These are phyloP conservation scores for Annulohypoxylon nitens DNA, from an alignment of 495 filamentous ascomycete genomes.

Conservation along the genomic window DNA sequence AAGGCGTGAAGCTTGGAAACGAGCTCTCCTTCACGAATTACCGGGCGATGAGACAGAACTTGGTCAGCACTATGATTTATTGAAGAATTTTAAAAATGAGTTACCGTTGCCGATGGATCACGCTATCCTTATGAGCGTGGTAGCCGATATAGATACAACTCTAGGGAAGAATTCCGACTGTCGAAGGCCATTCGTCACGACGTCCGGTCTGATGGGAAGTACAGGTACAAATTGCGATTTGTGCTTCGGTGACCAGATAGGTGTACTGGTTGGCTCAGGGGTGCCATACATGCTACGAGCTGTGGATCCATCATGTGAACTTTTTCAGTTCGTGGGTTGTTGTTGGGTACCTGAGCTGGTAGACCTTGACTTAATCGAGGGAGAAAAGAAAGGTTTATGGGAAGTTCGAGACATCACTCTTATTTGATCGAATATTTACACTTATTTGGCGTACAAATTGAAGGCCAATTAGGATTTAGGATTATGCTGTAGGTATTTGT, in stretches of 20 bases:
- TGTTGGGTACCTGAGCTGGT: conserved; percentile 29
- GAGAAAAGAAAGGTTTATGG: conserved; percentile 17
- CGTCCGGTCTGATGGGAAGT: conserved; percentile 26
- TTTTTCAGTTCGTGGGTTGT: conserved; percentile 20
- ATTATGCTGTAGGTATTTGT: not conserved
- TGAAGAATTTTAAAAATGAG: conserved; percentile 12
- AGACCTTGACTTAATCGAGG: conserved; percentile 14
- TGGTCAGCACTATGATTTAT: conserved; percentile 19
- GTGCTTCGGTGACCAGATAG: conserved; percentile 10
- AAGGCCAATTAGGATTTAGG: not conserved
- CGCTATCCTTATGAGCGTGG: conserved; percentile 3
- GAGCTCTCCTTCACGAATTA: conserved; percentile 20
- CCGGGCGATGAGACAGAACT: conserved; percentile 12
- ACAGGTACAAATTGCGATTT: conserved; percentile 27
- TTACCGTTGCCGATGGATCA: not conserved
- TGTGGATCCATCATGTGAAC: not conserved
- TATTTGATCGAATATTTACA: conserved; percentile 3
- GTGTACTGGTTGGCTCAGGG: conserved; percentile 19
- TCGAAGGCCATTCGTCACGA: conserved; percentile 26
- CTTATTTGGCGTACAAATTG: not conserved
- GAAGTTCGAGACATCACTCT: conserved; percentile 28
- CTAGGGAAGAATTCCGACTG: conserved; percentile 11
- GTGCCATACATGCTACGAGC: conserved; percentile 26
- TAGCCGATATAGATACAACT: conserved; percentile 6
- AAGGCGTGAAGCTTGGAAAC: conserved; percentile 28